Percentiles rank a stretch among this genome's conserved stretches.
phyloP scores from a whole-genome alignment of 2,329 filamentous ascomycete species.

The Aspergillus felis region DNA sequence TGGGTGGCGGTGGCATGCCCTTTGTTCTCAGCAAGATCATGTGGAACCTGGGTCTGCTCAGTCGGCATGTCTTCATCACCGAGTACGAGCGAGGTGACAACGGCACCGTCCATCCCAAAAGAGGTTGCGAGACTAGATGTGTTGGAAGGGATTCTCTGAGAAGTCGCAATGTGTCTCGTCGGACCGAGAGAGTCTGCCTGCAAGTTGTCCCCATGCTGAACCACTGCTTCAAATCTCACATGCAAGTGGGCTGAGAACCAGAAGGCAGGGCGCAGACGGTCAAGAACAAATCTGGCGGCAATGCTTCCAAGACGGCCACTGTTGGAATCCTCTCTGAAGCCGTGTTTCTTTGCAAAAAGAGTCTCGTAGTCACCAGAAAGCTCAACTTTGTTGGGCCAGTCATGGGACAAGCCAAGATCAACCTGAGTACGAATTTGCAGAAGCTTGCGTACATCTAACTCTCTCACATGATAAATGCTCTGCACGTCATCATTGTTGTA shows the following conservation, averaged over 20 bases:
- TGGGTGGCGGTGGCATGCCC: neutral
- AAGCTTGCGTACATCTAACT: conserved; percentile 86
- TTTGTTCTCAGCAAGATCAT: neutral
- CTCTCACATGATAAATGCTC: conserved; percentile 83
- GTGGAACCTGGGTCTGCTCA: neutral
- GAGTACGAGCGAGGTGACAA: conserved; percentile 8
- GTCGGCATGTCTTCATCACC: conserved; percentile 4
- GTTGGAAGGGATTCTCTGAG: neutral
- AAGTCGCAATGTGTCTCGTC: neutral
- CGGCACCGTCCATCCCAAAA: conserved; percentile 20
- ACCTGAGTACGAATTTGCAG: conserved; percentile 81
- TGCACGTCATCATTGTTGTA: conserved; percentile 73
- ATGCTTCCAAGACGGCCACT: conserved; percentile 73
- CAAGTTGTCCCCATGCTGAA: conserved; percentile 44
- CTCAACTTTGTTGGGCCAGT: conserved; percentile 88
- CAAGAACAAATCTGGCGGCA: conserved; percentile 75
- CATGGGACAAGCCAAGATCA: conserved; percentile 88
- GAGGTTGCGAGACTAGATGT: neutral
- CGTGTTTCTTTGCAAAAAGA: conserved; percentile 69
- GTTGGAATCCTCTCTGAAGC: conserved; percentile 71
- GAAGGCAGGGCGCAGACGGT: conserved; percentile 73
- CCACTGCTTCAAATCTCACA: conserved; percentile 71
- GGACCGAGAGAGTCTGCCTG: conserved; percentile 1
- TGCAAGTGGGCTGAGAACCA: conserved; percentile 97
- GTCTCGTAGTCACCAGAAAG: conserved; percentile 65